Base-by-base conservation (phyloP, 2,329 filamentous ascomycete species). In the Epichloe brachyelytri region DNA sequence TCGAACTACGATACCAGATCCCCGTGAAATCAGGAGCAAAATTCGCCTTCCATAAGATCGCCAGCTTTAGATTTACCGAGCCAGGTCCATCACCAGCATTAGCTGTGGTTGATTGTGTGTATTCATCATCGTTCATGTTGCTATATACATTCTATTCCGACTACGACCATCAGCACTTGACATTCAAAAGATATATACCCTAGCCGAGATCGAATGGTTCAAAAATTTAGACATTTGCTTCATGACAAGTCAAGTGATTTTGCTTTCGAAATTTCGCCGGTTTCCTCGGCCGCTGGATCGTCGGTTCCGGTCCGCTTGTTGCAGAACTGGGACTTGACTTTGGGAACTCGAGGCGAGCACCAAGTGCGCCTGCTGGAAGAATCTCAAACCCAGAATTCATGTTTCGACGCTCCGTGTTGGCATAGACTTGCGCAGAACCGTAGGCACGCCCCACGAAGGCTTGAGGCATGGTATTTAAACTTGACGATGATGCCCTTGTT, bases 341-440 rank as follows among this genome's bases (percentile, higher is more conserved):
- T 30, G 39, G 36, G 12, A 56, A 30, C 44, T 56, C 55, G 1
- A 47, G 54, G 34, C 48, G 39, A 11, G 22, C 38, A 10, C 52
- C 55, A 2, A 56, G 49, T 12, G 46, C 41, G 2, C 51, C 53
- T 12, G 50, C 53, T 6, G 56, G 54, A n/a, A 54, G 48, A 4
- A 54, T 43, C 20, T 56, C 55, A 26, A 57, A 55, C 20, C 51
- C 54, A 34, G 49, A 15, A 19, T 50, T 51, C 20, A 22, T 38
- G 4, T 40, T 48, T 39, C 54, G 41, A 34, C 38, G 48, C 17
- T 38, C 47, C 17, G 33, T 47, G 45, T 56, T 54, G 37, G 49
- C 51, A 36, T 50, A 57, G 19, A 53, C 52, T 19, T 49, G 49
- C 20, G 51, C 54, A n/a, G 51, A 46, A 33, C 54, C 54, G 40